Evolutionary conservation across 2,329 filamentous ascomycete species (phyloP), one percentile per base, ranked within the genome.

Genomic region (Simplicillium sp.): DNA sequence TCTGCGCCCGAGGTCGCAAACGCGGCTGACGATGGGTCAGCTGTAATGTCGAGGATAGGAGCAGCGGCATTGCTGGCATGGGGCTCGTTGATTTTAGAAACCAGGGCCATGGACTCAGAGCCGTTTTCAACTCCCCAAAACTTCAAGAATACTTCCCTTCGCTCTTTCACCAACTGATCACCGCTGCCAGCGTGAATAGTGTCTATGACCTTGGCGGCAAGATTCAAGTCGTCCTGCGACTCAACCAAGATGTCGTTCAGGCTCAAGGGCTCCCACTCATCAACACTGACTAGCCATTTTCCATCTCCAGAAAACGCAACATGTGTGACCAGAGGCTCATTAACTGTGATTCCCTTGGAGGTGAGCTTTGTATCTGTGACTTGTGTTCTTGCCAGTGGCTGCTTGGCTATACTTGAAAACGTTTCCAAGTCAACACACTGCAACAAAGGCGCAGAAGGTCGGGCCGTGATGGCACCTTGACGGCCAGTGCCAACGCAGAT

Each of bases 1-100:
- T 98, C 90, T 41, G 82, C 77, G 29, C 90, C 92, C 32, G 95
- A 71, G 2, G 89, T 94, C 8, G 86, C 85, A 57, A 97, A 96
- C 36, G 82, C 79, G 37, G 76, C 66, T 7, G 73, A 72, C 3
- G 66, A 71, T 3, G 86, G 84, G 47, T 89, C 81, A 13, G 83
- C 73, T 3, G 77, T 77, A 6, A 97, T 67, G 49, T 82, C 83
- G 28, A 95, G 73, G 2, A 97, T 73, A 4, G 71, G 65, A 35
- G 77, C 71, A 2, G 68, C 66, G 44, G 66, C 60, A 45, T 61
- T 62, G 41, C 75, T 73, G 44, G 71, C 69, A 60, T 98, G 90
- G 13, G 92, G 89, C 8, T 79, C 75, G 56, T 95, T 88, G 40
- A 97, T 78, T 44, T 90, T 79, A 3, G 88, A 84, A 39, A 87